A percentile compares a stretch with the other conserved stretches of the same genome.
Evolutionary conservation across 108 stramenopile species (phyloP).

Genomic region (Parmales sp.): DNA sequence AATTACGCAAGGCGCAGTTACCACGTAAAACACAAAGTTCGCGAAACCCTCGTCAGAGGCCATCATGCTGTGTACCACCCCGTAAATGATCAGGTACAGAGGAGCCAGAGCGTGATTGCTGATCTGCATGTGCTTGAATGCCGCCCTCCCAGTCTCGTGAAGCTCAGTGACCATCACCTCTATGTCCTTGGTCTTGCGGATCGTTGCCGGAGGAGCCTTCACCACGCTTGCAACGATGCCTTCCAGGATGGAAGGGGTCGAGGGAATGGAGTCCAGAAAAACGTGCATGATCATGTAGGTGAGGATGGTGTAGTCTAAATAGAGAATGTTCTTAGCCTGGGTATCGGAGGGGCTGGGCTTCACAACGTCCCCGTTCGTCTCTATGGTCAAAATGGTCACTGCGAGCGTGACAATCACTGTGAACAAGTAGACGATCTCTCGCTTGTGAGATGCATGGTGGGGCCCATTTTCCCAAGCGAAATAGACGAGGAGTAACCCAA

Average conservation of each 20-base stretch:
- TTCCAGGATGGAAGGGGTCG: background rate
- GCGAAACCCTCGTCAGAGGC: background rate
- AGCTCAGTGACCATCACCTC: background rate
- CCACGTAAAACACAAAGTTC: background rate
- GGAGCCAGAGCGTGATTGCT: background rate
- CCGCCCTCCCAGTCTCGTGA: background rate
- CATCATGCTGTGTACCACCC: background rate
- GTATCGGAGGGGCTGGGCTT: no score
- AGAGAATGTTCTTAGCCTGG: background rate
- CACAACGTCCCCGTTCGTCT: no score
- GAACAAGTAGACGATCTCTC: no score
- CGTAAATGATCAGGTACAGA: background rate
- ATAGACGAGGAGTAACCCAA: no score
- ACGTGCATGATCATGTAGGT: background rate
- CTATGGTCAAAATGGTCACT: background rate
- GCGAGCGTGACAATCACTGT: background rate
- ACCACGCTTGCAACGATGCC: background rate
- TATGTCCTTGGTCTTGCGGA: conserved; percentile 1
- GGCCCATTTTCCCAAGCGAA: no score
- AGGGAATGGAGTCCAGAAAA: background rate
- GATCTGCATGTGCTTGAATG: background rate
- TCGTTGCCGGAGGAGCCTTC: background rate
- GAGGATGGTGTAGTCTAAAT: background rate
- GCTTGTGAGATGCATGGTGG: no score
- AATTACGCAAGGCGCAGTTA: background rate